phyloP scores from a whole-genome alignment of 768 basidiomycete species.

The Hericium rajendrae region DNA sequence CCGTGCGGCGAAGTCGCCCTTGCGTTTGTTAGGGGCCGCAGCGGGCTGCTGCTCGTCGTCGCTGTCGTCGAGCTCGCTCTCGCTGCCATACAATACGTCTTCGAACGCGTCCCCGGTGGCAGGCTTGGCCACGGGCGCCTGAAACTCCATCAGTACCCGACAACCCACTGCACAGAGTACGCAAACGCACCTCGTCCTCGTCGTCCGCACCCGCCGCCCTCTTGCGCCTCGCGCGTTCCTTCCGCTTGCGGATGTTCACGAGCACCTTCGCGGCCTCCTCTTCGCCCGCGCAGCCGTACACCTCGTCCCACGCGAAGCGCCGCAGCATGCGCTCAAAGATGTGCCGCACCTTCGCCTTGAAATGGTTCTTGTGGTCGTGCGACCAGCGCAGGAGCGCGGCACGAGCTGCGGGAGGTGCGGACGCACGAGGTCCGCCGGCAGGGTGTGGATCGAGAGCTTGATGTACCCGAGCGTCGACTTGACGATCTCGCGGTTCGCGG shows the following conservation, averaged over 20 bases:
- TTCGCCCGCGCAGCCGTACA: conserved; percentile 63
- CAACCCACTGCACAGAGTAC: not conserved
- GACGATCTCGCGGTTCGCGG: conserved; percentile 94
- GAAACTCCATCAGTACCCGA: not conserved
- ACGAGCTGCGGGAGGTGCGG: conserved; percentile 74
- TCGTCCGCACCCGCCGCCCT: conserved; percentile 49
- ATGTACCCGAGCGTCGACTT: conserved; percentile 93
- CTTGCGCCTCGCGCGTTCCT: conserved; percentile 87
- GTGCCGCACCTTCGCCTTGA: conserved; percentile 93
- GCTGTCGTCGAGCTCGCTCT: conserved; percentile 76
- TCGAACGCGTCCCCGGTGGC: conserved; percentile 83
- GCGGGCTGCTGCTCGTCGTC: conserved; percentile 43
- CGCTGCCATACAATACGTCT: conserved; percentile 94
- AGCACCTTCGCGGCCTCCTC: conserved; percentile 85
- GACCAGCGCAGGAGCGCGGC: conserved; percentile 82
- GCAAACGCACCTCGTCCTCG: conserved; percentile 31
- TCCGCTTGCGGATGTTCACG: conserved; percentile 90
- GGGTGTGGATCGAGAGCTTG: conserved; percentile 85
- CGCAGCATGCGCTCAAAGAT: conserved; percentile 94
- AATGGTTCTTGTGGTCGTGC: conserved; percentile 98
- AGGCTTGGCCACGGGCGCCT: conserved; percentile 26
- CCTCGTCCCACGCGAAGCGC: conserved; percentile 80
- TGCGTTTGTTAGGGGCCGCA: conserved; percentile 30
- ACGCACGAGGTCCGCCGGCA: conserved; percentile 60
- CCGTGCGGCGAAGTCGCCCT: conserved; percentile 41